A percentile compares a stretch with the other conserved stretches of the same genome.
These are phyloP conservation scores for Citrullus colocynthis DNA, from an alignment of 306 rosid species.

Conservation along the genomic window DNA sequence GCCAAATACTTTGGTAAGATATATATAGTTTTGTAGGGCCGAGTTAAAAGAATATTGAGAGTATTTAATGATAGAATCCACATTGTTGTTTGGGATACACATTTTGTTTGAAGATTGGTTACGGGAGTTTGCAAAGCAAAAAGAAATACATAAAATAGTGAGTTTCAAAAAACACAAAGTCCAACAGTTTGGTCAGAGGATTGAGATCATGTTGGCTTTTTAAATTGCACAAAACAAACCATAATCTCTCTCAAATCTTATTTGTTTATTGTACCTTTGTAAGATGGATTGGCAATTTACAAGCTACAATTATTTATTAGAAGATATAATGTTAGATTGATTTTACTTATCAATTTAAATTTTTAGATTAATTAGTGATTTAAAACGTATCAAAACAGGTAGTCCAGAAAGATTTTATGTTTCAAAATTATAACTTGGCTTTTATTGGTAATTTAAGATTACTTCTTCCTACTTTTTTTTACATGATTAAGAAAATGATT, in stretches of 20 bases:
- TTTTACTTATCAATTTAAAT: too few relatives aligned
- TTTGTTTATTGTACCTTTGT: not conserved
- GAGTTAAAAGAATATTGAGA: not conserved
- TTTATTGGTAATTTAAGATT: too few relatives aligned
- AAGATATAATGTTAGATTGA: too few relatives aligned
- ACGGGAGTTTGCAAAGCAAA: not conserved
- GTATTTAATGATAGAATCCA: constrained; percentile 1
- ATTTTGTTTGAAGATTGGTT: not conserved
- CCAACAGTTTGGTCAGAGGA: not conserved
- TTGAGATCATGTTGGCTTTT: constrained; percentile 4
- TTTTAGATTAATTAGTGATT: too few relatives aligned
- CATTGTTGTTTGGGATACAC: not conserved
- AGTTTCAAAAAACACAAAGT: not conserved
- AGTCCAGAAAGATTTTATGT: too few relatives aligned
- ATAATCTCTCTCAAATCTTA: constrained; percentile 3
- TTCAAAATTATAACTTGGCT: too few relatives aligned
- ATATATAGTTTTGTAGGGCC: not conserved
- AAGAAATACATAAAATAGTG: not conserved
- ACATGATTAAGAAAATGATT: too few relatives aligned
- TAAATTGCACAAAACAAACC: not conserved
- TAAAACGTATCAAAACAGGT: too few relatives aligned
- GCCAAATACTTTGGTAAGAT: not conserved
- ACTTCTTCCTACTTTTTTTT: too few relatives aligned
- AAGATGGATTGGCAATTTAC: too few relatives aligned
- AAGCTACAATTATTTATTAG: too few relatives aligned